A percentile compares a stretch with the other conserved stretches of the same genome.
phyloP scores from a whole-genome alignment of 345 rosid species.

The Leavenworthia alabamica region DNA sequence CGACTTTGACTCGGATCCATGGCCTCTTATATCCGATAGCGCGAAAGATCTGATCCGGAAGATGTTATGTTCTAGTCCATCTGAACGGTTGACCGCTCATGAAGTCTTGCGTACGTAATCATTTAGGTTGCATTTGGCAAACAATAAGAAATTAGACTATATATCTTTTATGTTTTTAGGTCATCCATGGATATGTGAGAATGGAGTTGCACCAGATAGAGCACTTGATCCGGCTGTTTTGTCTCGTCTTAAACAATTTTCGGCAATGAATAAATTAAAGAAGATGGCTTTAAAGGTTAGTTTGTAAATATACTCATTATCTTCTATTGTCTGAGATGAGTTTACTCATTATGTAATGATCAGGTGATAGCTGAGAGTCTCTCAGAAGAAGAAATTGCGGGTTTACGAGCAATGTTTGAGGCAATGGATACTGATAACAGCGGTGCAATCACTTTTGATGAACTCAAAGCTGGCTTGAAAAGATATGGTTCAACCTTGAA shows the following conservation, averaged over 20 bases:
- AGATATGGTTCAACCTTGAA: conserved; percentile 93
- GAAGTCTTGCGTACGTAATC: conserved; percentile 84
- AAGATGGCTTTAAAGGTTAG: conserved; percentile 97
- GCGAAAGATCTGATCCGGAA: conserved; percentile 79
- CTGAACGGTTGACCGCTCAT: conserved; percentile 86
- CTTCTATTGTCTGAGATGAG: background rate
- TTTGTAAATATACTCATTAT: no score
- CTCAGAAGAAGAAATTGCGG: conserved; percentile 99
- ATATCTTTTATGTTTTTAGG: conserved; percentile 55
- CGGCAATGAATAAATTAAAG: conserved; percentile 97
- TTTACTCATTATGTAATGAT: conserved; percentile 16
- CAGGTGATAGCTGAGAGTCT: conserved; percentile 99
- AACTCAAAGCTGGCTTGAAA: conserved; percentile 93
- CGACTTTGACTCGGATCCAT: conserved; percentile 93
- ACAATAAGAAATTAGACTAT: background rate
- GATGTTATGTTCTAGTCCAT: conserved; percentile 77
- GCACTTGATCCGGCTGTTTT: conserved; percentile 93
- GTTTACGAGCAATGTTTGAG: conserved; percentile 83
- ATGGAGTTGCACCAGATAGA: conserved; percentile 98
- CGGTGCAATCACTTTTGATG: conserved; percentile 97
- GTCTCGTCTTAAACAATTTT: conserved; percentile 93
- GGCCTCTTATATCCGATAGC: conserved; percentile 90
- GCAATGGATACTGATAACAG: conserved; percentile 96
- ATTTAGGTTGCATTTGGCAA: no score
- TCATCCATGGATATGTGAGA: conserved; percentile 97